Evolutionary conservation across 306 rosid genomes (phyloP).

Genomic region (Glycine latifolia): DNA sequence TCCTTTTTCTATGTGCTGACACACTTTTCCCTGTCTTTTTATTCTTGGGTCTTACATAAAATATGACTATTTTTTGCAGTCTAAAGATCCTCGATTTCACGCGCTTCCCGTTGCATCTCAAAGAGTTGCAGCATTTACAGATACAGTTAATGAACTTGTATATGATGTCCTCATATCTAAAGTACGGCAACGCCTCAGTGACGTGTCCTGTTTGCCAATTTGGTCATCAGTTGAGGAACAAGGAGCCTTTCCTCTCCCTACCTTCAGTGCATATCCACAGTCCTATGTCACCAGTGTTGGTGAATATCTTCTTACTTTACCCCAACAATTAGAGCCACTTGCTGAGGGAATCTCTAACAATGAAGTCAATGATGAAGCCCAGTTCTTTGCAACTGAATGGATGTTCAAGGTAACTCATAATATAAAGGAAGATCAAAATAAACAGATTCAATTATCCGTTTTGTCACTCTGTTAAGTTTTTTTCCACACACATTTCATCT

Average conservation of each 20-base stretch:
- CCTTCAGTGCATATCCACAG: conserved; percentile 96
- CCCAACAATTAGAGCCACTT: conserved; percentile 98
- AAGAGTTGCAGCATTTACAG: conserved; percentile 93
- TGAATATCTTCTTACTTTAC: conserved; percentile 95
- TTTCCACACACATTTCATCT: neutral
- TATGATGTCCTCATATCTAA: conserved; percentile 98
- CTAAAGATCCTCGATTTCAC: conserved; percentile 98
- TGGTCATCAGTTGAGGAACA: conserved; percentile 95
- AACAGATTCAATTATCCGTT: conserved; percentile 10
- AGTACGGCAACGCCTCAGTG: conserved; percentile 94
- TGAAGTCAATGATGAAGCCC: conserved; percentile 90
- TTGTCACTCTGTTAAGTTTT: neutral
- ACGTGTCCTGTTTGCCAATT: conserved; percentile 82
- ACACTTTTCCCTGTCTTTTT: conserved; percentile 20
- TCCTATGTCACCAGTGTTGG: conserved; percentile 88
- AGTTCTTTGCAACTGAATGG: conserved; percentile 99
- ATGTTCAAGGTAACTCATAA: conserved; percentile 86
- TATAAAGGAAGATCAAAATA: conserved; percentile 8
- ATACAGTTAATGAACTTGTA: conserved; percentile 93
- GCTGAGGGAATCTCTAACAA: conserved; percentile 91
- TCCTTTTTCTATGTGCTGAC: conserved; percentile 33
- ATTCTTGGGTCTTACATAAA: conserved; percentile 23
- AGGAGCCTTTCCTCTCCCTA: conserved; percentile 83
- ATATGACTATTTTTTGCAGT: conserved; percentile 64
- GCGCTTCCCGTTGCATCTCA: conserved; percentile 95